phyloP scores from a whole-genome alignment of 2,329 filamentous ascomycete species.

The Diaporthe longicolla region DNA sequence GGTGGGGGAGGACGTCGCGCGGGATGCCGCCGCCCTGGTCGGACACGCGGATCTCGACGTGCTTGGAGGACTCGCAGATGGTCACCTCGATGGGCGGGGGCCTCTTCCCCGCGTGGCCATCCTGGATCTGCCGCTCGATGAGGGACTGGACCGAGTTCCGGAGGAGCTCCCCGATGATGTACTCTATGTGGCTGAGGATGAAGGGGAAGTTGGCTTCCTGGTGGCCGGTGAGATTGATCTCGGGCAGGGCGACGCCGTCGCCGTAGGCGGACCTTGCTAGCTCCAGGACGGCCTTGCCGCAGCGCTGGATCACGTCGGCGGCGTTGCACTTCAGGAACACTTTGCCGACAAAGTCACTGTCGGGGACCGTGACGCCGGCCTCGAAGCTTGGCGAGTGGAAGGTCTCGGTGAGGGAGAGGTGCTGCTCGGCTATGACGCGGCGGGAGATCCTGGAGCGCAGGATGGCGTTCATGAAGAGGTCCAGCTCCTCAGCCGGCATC shows the following conservation, averaged over 20 bases:
- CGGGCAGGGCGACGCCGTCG: slow-evolving; percentile 78
- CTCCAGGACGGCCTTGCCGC: slow-evolving; percentile 80
- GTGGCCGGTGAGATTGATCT: slow-evolving; percentile 87
- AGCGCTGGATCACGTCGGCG: slow-evolving; percentile 87
- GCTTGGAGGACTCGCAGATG: slow-evolving; percentile 92
- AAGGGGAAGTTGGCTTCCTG: slow-evolving; percentile 94
- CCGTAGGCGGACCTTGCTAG: slow-evolving; percentile 84
- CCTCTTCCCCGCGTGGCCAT: slow-evolving; percentile 47
- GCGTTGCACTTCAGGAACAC: slow-evolving; percentile 95
- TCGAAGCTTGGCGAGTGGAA: slow-evolving; percentile 94
- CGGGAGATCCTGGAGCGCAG: slow-evolving; percentile 93
- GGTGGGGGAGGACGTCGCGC: slow-evolving; percentile 84
- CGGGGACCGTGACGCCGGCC: slow-evolving; percentile 77
- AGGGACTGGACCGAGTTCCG: slow-evolving; percentile 96
- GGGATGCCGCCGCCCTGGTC: slow-evolving; percentile 95
- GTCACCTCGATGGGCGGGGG: slow-evolving; percentile 93
- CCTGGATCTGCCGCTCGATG: slow-evolving; percentile 76
- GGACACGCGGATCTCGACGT: slow-evolving; percentile 96
- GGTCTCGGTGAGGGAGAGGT: slow-evolving; percentile 93
- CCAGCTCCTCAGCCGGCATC: slow-evolving; percentile 84
- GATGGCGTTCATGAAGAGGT: slow-evolving; percentile 95
- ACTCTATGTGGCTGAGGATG: slow-evolving; percentile 95
- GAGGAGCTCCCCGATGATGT: slow-evolving; percentile 94
- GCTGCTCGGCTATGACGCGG: slow-evolving; percentile 96
- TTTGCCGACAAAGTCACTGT: slow-evolving; percentile 91